A percentile compares a stretch with the other conserved stretches of the same genome.
These are phyloP conservation scores for Ajuga chamaepitys DNA, from an alignment of 257 asterid species.

Conservation along the genomic window DNA sequence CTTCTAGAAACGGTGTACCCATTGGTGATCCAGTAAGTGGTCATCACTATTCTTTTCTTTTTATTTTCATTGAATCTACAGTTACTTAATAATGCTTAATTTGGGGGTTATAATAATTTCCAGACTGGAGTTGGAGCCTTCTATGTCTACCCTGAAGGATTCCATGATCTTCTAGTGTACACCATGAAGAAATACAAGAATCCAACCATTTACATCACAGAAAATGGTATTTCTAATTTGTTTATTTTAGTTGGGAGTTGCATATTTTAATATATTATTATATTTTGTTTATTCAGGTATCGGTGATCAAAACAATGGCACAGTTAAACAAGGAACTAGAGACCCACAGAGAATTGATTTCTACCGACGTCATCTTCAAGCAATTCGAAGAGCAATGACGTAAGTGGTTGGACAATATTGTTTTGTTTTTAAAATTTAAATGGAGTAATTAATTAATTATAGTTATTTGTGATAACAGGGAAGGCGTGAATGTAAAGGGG, in stretches of 20 bases:
- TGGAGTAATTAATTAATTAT: not conserved
- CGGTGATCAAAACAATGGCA: slow-evolving; percentile 5
- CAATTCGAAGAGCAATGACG: slow-evolving; percentile 29
- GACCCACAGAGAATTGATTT: slow-evolving; percentile 29
- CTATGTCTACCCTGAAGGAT: slow-evolving; percentile 20
- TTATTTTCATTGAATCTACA: not conserved
- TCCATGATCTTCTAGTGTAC: slow-evolving; percentile 19
- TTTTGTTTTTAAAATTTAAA: no score
- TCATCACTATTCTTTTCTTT: not conserved
- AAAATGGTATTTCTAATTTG: slow-evolving; percentile 19
- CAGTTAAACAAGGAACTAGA: not conserved
- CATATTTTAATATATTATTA: not conserved
- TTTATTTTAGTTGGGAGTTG: not conserved
- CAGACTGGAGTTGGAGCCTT: not conserved
- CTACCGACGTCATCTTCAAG: slow-evolving; percentile 28
- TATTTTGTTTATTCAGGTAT: slow-evolving; percentile 10
- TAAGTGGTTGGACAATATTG: not conserved
- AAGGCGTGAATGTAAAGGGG: slow-evolving; percentile 43
- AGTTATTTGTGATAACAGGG: slow-evolving; percentile 10
- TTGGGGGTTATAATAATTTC: not conserved
- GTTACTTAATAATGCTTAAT: not conserved
- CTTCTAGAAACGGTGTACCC: slow-evolving; percentile 1
- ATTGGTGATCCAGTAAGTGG: slow-evolving; percentile 6
- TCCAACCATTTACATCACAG: slow-evolving; percentile 38
- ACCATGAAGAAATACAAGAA: slow-evolving; percentile 15